Conservation (phyloP, 345 rosid species). For the Ricinus communis region DNA sequence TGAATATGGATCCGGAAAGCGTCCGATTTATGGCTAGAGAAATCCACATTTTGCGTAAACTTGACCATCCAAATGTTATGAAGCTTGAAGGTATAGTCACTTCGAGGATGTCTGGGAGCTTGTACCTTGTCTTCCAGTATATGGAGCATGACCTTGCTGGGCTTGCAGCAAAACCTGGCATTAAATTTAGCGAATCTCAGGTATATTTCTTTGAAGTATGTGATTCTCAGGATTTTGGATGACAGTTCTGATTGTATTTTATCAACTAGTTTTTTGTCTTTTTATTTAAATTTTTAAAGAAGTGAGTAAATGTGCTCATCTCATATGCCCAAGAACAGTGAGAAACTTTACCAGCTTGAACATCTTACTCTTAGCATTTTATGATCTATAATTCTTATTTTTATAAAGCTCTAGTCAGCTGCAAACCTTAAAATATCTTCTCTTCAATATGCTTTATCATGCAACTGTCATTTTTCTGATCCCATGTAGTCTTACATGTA, state of each 20-base stretch:
- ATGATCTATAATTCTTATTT: background rate
- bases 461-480: background rate
- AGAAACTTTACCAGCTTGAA: background rate
- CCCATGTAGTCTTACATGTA: background rate
- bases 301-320: no score
- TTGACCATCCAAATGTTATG: conserved; percentile 86
- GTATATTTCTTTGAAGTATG: conserved; percentile 27
- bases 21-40: conserved; percentile 97
- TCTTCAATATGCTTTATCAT: background rate
- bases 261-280: no score
- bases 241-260: background rate
- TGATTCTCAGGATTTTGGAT: background rate
- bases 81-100: conserved; percentile 82
- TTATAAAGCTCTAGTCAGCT: background rate
- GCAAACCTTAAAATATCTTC: background rate
- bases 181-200: conserved; percentile 79
- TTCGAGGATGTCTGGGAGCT: conserved; percentile 70
- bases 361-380: background rate
- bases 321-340: no score
- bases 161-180: conserved; percentile 65
- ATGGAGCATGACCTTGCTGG: conserved; percentile 98
- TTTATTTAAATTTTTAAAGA: no score
- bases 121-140: conserved; percentile 86
- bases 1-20: conserved; percentile 86
- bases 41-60: conserved; percentile 68